These are phyloP conservation scores for Leucosporidium yakuticum DNA, from an alignment of 768 basidiomycete species.

Conservation along the genomic window DNA sequence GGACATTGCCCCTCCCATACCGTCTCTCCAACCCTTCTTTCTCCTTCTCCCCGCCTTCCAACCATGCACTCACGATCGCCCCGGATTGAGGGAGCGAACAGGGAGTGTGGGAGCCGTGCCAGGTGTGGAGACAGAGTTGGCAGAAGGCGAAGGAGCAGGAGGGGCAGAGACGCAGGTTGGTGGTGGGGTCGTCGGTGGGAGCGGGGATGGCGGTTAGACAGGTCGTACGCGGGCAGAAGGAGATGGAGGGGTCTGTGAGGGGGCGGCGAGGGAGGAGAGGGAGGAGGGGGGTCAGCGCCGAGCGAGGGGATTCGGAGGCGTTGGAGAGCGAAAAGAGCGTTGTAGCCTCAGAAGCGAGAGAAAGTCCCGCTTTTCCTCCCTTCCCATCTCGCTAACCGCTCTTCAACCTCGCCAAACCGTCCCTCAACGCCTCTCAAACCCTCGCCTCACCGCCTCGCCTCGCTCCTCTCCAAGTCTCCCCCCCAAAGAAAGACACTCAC, in stretches of 20 bases:
- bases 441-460: background rate
- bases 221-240: slow-evolving; percentile 31
- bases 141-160: slow-evolving; percentile 37
- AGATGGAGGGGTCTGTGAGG: slow-evolving; percentile 34
- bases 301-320: too few species aligned
- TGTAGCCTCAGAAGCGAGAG: too few species aligned
- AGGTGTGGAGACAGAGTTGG: slow-evolving; percentile 2
- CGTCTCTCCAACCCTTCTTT: slow-evolving; percentile 27
- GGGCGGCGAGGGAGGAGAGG: too few species aligned
- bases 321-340: too few species aligned
- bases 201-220: slow-evolving; percentile 35
- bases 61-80: slow-evolving; percentile 33
- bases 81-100: slow-evolving; percentile 30
- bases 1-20: slow-evolving; percentile 34
- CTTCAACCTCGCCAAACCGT: too few species aligned
- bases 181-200: slow-evolving; percentile 22
- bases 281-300: too few species aligned
- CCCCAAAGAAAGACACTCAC: slow-evolving; percentile 18
- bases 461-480: background rate
- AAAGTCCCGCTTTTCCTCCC: too few species aligned
- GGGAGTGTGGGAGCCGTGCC: slow-evolving; percentile 35
- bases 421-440: too few species aligned
- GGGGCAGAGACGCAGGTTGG: too few species aligned
- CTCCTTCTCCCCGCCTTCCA: slow-evolving; percentile 9
- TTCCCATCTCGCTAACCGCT: too few species aligned